Evolutionary conservation across 768 basidiomycete species (phyloP).

Genomic region (Dentipellis fragilis): DNA sequence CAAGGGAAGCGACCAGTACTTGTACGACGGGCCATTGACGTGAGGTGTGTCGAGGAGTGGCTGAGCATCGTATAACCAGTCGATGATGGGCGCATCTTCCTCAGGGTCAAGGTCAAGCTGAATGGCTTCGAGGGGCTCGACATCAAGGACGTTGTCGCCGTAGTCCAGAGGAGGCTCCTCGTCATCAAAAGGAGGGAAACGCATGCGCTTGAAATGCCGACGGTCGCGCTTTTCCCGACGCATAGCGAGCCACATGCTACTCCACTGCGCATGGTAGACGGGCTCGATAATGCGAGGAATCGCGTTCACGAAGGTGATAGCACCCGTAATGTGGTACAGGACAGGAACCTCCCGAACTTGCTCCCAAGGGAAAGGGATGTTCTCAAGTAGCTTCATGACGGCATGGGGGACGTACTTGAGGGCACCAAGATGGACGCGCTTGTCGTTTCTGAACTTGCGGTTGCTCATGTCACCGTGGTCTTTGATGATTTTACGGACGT

Average conservation of each 20-base stretch:
- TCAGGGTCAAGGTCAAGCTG: constrained; percentile 90
- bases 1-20: constrained; percentile 86
- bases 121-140: constrained; percentile 95
- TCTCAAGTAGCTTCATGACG: constrained; percentile 98
- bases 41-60: constrained; percentile 83
- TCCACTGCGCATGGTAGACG: constrained; percentile 98
- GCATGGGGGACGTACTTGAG: constrained; percentile 98
- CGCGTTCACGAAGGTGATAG: constrained; percentile 99
- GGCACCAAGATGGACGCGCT: constrained; percentile 97
- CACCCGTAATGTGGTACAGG: constrained; percentile 97
- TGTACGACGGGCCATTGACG: constrained; percentile 91
- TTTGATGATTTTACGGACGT: constrained; percentile 98
- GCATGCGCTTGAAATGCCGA: constrained; percentile 98
- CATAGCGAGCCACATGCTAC: constrained; percentile 99
- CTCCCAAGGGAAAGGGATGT: constrained; percentile 97
- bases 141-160: constrained; percentile 96
- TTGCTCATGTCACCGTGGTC: constrained; percentile 99
- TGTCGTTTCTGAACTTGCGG: constrained; percentile 98
- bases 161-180: constrained; percentile 99
- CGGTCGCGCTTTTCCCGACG: constrained; percentile 96
- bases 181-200: constrained; percentile 98
- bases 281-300: constrained; percentile 96
- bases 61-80: constrained; percentile 99
- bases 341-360: constrained; percentile 99
- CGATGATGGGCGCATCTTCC: constrained; percentile 84